A percentile compares a stretch with the other conserved stretches of the same genome.
phyloP scores from a whole-genome alignment of 768 basidiomycete species.

The Leccinum olivaceopallidum region DNA sequence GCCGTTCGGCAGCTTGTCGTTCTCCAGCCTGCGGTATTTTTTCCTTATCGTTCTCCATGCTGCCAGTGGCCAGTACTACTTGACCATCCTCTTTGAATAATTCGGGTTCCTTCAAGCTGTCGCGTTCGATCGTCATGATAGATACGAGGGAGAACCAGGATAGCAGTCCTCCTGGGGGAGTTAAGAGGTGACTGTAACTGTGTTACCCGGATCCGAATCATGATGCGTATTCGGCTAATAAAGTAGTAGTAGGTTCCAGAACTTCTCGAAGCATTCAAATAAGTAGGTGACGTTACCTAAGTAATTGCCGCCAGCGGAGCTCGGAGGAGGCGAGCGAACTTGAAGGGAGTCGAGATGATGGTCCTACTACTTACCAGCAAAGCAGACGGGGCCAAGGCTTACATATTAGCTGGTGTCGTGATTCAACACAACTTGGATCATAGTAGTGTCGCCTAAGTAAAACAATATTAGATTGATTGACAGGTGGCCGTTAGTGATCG shows the following conservation, averaged over 20 bases:
- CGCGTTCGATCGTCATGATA: conserved; percentile 15
- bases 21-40: conserved; percentile 7
- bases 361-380: too few species aligned
- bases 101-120: conserved; percentile 16
- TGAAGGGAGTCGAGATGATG: too few species aligned
- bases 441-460: too few species aligned
- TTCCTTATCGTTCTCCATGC: neutral
- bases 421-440: too few species aligned
- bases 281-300: neutral
- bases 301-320: too few species aligned
- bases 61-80: neutral
- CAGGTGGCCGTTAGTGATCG: too few species aligned
- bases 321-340: too few species aligned
- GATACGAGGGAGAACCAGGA: neutral
- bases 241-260: neutral
- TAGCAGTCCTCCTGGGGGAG: neutral
- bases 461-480: too few species aligned
- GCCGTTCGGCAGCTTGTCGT: conserved; percentile 18
- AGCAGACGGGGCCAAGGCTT: too few species aligned
- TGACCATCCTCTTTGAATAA: conserved; percentile 3
- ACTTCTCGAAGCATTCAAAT: neutral
- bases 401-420: too few species aligned
- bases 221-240: neutral
- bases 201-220: neutral
- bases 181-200: conserved; percentile 1